Base-by-base conservation (phyloP, 2,329 filamentous ascomycete species). In the Lecanicillium sp. region DNA sequence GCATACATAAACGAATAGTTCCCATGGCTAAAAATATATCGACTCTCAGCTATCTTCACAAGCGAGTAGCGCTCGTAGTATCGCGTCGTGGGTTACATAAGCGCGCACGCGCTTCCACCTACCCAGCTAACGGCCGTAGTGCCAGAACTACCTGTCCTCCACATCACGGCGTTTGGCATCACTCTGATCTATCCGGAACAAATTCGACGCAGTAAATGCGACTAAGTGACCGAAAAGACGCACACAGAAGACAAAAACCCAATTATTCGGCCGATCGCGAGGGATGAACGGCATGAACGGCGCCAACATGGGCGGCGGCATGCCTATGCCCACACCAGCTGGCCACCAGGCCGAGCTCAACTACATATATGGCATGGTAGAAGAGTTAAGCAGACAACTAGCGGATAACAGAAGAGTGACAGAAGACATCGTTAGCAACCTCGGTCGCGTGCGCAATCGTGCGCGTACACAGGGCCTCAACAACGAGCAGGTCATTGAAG, bases 341-440 rank as follows among this genome's bases (percentile, higher is more conserved):
- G 81, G 80, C 40, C 81, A 85, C 61, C 80, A 84, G 62, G 76
- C 80, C 44, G 81, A 85, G 63, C 73, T 85, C 51, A 83, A 82
- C 60, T 80, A 82, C 64, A 82, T 85, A 58, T 83, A 84, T 60
- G 71, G 72, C 54, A 80, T 84, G 76, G 81, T 85, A 10, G 81
- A 85, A 58, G 79, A 83, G 60, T 69, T 84, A 40, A 82, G 79
- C 56, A 74, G 77, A 27, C 78, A 83, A 59, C 69, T 84, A 24
- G 74, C 79, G 11, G 78, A 82, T 44, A 83, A 82, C 60, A 71
- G 78, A 54, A 71, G 74, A 35, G 74, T 77, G 30, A 77, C 79
- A n/a, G 77, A 82, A 54, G 77, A 81, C 21, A 82, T 85, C 39
- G 78, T 84, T 42, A 72, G 70, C n/a, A 78, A 78, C 33, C 71